Conservation (phyloP, 2,329 filamentous ascomycete genomes). For the Xylaria sp. region DNA sequence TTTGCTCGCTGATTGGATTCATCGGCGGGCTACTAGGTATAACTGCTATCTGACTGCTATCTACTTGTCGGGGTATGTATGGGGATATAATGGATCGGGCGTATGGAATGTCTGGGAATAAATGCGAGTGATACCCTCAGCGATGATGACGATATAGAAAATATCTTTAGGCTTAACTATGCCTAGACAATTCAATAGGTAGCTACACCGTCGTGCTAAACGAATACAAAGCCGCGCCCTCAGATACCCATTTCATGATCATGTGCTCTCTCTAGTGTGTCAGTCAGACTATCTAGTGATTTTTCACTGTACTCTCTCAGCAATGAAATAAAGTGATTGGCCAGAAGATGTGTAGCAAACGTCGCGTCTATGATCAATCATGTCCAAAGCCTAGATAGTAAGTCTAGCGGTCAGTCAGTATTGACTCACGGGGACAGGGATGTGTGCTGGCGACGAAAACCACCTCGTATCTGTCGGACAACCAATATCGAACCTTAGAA, state of each 20-base stretch:
- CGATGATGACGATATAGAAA: conserved; percentile 18
- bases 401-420: neutral
- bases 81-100: conserved; percentile 17
- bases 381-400: neutral
- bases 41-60: neutral
- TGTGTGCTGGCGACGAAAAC: conserved; percentile 1
- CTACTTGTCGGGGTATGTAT: neutral
- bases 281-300: neutral
- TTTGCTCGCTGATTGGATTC: neutral
- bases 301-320: neutral
- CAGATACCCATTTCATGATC: neutral
- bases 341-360: neutral
- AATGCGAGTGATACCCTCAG: conserved; percentile 34
- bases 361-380: neutral
- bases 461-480: conserved; percentile 20
- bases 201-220: conserved; percentile 2
- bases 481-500: conserved; percentile 22
- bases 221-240: conserved; percentile 11
- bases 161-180: conserved; percentile 7
- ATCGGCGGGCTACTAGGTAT: neutral
- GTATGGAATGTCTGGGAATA: conserved; percentile 16
- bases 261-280: neutral
- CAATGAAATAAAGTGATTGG: neutral
- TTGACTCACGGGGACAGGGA: conserved; percentile 5
- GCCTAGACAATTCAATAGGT: conserved; percentile 6